Base-by-base conservation (phyloP, 2,329 filamentous ascomycete genomes). In the Rhinocladiella mackenziei region DNA sequence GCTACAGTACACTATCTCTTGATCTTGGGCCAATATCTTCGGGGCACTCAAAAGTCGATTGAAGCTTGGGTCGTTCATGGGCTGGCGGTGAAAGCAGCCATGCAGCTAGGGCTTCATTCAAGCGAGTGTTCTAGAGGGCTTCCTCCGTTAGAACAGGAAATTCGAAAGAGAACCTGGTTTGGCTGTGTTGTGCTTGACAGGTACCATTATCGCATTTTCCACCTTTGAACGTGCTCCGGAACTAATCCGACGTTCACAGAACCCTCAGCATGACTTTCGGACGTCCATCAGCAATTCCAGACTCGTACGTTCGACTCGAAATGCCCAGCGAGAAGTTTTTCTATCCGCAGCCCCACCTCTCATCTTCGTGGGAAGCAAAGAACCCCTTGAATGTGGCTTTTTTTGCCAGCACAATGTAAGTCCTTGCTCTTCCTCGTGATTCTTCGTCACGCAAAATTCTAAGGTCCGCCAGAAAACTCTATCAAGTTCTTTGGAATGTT, bases 31-130 rank as follows among this genome's bases (percentile, higher is more conserved):
- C 71, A 74, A 35, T 78, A 77, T 44, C 62, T 77, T 0, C 74
- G 78, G 52, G 73, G 75, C 2, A 76, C 74, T 0, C 71, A 75
- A 26, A 69, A 69, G 14, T 76, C 74, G 0, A 63, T 75, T 2
- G 68, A 76, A 41, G 70, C 75, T 2, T 79, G 75, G 74, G 73
- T 66, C 0, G 64, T 72, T 0, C 76, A 78, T 48, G 75, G 76
- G 0, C 62, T 78, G 0, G 69, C 74, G 0, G 67, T 77, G 2
- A 72, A 69, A 45, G 69, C 70, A 0, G 74, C 75, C 0, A 60
- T 74, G 18, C 69, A 75, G 20, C 59, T 79, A 1, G 75, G 76
- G 0, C 56, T 78, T 0, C 75, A 78, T 45, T 75, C 69, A 0
- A 58, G 58, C 2, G 56, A 68, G 14, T 62, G 66, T 0, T 60